Base-by-base conservation (phyloP, 495 filamentous ascomycete genomes). In the Ramalina intermedia region DNA sequence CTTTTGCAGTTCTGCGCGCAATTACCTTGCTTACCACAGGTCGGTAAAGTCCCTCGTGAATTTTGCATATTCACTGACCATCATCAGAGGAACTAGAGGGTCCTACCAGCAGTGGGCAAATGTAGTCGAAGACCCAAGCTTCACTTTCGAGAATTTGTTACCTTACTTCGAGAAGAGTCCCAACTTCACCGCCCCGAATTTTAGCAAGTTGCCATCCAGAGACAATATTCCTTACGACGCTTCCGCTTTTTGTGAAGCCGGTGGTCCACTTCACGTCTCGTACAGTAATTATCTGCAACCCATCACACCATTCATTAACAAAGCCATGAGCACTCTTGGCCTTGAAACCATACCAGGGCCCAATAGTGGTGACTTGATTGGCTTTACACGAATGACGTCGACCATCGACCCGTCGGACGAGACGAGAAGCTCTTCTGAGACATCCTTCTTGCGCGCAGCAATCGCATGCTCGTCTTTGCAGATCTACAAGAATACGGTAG, bases 21-120 rank as follows among this genome's bases (percentile, higher is more conserved):
- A 78, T 55, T 68, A 62, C 38, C 71, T 78, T 72, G 52, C 65
- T 6, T 78, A 63, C 41, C 41, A 43, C 41, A 43, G 41, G 41
- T 43, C 21, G 6, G 41, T 18, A 20, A 12, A 33, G 3, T 7
- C 9, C 6, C 2, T 33, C 9, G 3, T 33, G 27, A 33, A 7
- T 1, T 33, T 7, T 33, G 27, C 7, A 33, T 33, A 1, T 7
- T 33, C 27, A 33, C 27, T 33, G 14, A 43, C 11, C 4, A 12
- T 41, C 14, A 24, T 20, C 14, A 65, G 66, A n/a, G 62, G 60
- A 0, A 71, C 66, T 0, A 54, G 47, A 5, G 68, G 63, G 0
- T 58, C 73, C 1, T 70, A 69, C 52, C 58, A 75, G 12, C 54
- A 61, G 51, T 83, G 78, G 79, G 79, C 78, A 0, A 67, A 76